These are phyloP conservation scores for Tolypocladium capitatum DNA, from an alignment of 2,329 filamentous ascomycete species.

Conservation along the genomic window DNA sequence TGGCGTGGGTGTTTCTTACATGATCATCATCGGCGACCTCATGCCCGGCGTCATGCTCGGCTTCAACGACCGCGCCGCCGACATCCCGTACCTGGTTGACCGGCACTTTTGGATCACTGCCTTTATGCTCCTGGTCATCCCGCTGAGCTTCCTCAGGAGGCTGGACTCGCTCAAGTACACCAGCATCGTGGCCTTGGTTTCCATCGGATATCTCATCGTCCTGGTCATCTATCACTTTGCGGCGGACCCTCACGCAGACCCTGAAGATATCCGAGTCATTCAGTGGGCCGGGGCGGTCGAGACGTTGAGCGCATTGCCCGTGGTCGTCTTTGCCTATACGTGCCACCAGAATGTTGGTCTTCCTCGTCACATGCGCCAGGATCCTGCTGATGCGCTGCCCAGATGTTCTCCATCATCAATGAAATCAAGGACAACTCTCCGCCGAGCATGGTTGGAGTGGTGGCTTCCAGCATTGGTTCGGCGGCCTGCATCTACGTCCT, in stretches of 20 bases:
- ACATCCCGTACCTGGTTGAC: constrained; percentile 63
- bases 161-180: constrained; percentile 97
- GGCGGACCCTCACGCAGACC: constrained; percentile 60
- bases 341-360: constrained; percentile 83
- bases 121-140: constrained; percentile 94
- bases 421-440: constrained; percentile 82
- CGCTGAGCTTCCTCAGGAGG: constrained; percentile 78
- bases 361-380: neutral
- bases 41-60: constrained; percentile 91
- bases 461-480: constrained; percentile 72
- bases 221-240: constrained; percentile 88
- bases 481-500: constrained; percentile 80
- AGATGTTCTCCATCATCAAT: constrained; percentile 99
- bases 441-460: constrained; percentile 58
- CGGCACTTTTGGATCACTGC: constrained; percentile 95
- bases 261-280: constrained; percentile 63
- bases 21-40: constrained; percentile 96
- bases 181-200: constrained; percentile 77
- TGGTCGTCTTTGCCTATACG: constrained; percentile 98
- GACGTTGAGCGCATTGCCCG: constrained; percentile 74
- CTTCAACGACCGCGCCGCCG: constrained; percentile 52
- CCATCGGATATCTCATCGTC: constrained; percentile 87
- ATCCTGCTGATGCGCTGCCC: constrained; percentile 10
- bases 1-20: constrained; percentile 89
- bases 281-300: constrained; percentile 68